These are phyloP conservation scores for Arabidopsis suecica DNA, from an alignment of 345 rosid species.

Conservation along the genomic window DNA sequence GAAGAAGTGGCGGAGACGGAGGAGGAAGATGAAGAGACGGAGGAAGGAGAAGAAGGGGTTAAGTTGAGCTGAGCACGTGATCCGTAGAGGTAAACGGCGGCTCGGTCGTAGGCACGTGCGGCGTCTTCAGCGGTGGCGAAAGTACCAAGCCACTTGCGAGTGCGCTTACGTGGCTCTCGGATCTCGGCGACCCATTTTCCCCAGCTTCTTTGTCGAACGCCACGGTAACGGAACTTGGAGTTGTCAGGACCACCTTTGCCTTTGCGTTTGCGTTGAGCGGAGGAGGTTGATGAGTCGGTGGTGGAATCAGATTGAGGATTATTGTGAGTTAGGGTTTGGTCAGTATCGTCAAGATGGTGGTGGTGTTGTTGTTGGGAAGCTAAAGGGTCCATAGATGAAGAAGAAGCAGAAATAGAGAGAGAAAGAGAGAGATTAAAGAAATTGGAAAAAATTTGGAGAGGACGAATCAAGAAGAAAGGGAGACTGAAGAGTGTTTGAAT, in stretches of 20 bases:
- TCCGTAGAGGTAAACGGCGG: constrained; percentile 75
- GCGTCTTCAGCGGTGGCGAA: constrained; percentile 89
- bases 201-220: constrained; percentile 77
- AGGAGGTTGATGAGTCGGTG: constrained; percentile 36
- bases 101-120: constrained; percentile 88
- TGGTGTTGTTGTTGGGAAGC: constrained; percentile 49
- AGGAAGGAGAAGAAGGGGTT: constrained; percentile 49
- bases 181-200: constrained; percentile 87
- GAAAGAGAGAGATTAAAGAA: constrained; percentile 41
- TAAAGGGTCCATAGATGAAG: constrained; percentile 47
- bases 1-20: constrained; percentile 46
- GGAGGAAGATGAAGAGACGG: constrained; percentile 54
- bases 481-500: constrained; percentile 43
- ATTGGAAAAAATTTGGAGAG: constrained; percentile 34
- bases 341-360: constrained; percentile 31
- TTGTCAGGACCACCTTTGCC: constrained; percentile 81
- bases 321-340: constrained; percentile 39
- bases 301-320: constrained; percentile 38
- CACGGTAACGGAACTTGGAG: constrained; percentile 67
- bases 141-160: constrained; percentile 88
- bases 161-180: constrained; percentile 78
- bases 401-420: constrained; percentile 26
- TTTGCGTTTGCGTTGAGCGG: constrained; percentile 49
- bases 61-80: constrained; percentile 79
- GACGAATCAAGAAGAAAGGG: constrained; percentile 50